Conservation (phyloP, 345 rosid species). For the Rhodomyrtus tomentosa region DNA sequence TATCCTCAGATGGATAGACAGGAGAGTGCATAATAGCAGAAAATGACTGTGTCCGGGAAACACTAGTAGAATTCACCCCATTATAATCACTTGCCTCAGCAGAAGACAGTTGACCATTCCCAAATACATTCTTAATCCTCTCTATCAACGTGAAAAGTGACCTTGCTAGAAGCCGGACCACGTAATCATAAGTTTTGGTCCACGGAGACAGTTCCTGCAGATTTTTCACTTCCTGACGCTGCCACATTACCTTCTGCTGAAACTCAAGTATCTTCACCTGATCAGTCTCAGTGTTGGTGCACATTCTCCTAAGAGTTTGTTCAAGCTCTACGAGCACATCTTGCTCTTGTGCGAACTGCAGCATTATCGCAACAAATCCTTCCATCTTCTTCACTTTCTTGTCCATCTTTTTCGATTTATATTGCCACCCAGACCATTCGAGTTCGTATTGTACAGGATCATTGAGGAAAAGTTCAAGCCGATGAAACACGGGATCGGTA, state of each 20-base stretch:
- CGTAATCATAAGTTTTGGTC: constrained; percentile 45
- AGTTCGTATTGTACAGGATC: constrained; percentile 26
- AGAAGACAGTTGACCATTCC: constrained; percentile 2
- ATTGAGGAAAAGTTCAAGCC: constrained; percentile 29
- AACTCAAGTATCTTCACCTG: constrained; percentile 31
- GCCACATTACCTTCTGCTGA: constrained; percentile 43
- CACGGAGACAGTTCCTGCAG: constrained; percentile 49
- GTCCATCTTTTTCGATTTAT: constrained; percentile 53
- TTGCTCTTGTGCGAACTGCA: constrained; percentile 44
- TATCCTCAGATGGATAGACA: constrained; percentile 23
- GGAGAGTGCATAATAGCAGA: constrained; percentile 23
- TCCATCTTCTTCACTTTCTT: constrained; percentile 60
- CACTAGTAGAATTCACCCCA: background rate
- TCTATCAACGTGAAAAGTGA: constrained; percentile 46
- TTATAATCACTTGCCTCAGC: background rate
- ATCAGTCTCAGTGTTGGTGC: constrained; percentile 18
- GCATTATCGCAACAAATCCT: constrained; percentile 28
- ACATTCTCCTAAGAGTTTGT: constrained; percentile 48
- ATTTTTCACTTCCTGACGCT: constrained; percentile 42
- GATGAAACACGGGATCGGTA: constrained; percentile 26
- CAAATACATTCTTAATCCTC: constrained; percentile 32
- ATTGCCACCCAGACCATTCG: constrained; percentile 53
- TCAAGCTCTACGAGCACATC: constrained; percentile 61
- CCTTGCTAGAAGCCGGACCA: constrained; percentile 39
- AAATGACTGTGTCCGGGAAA: constrained; percentile 22